phyloP scores from a whole-genome alignment of 2,329 filamentous ascomycete species.

The Colletotrichum incanum region DNA sequence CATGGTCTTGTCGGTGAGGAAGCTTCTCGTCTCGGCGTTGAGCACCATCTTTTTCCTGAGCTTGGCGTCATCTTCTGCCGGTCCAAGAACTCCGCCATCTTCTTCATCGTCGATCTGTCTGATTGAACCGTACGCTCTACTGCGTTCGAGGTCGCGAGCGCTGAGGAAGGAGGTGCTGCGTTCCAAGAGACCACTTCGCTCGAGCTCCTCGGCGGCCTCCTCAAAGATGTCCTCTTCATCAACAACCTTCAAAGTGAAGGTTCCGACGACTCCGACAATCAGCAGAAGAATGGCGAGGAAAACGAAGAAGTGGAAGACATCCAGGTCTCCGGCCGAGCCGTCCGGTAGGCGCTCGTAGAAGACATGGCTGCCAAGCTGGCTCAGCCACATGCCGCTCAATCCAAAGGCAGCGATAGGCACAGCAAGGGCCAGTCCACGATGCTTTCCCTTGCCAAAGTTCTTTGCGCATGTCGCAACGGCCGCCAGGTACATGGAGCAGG shows the following conservation, averaged over 20 bases:
- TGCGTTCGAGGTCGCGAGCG: constrained; percentile 56
- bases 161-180: constrained; percentile 78
- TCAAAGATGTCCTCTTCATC: constrained; percentile 92
- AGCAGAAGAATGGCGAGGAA: constrained; percentile 84
- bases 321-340: constrained; percentile 74
- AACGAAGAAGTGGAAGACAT: constrained; percentile 90
- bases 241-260: constrained; percentile 82
- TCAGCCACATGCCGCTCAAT: constrained; percentile 95
- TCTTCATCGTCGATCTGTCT: constrained; percentile 60
- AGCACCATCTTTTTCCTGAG: constrained; percentile 91
- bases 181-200: constrained; percentile 86
- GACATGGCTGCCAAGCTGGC: constrained; percentile 85
- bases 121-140: constrained; percentile 76
- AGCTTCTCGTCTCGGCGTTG: constrained; percentile 90
- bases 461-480: constrained; percentile 97
- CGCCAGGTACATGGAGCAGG: constrained; percentile 89
- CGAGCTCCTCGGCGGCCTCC: constrained; percentile 90
- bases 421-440: constrained; percentile 90
- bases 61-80: constrained; percentile 63
- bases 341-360: constrained; percentile 79
- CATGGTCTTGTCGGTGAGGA: constrained; percentile 92
- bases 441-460: constrained; percentile 93
- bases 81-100: constrained; percentile 57
- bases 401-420: constrained; percentile 94
- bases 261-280: constrained; percentile 79